phyloP scores from a whole-genome alignment of 2,329 filamentous ascomycete genomes.

The Claviceps maximensis region DNA sequence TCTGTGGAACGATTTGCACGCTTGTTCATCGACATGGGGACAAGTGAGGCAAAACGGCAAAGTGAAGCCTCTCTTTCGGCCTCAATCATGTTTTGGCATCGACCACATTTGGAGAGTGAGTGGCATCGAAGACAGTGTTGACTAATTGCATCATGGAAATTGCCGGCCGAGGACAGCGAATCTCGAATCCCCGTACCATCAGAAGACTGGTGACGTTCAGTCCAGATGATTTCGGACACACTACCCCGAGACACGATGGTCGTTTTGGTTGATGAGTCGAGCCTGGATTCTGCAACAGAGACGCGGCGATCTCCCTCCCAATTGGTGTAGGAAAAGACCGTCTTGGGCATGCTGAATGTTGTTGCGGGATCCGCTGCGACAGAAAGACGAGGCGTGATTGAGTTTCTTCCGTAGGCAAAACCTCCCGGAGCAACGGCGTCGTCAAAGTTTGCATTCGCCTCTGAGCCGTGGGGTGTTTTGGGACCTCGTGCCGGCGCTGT shows the following conservation, averaged over 20 bases:
- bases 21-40: background rate
- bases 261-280: conserved; percentile 10
- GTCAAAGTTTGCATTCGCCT: background rate
- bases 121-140: background rate
- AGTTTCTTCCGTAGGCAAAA: conserved; percentile 10
- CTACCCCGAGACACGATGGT: conserved; percentile 18
- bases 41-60: background rate
- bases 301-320: background rate
- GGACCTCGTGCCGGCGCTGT: background rate
- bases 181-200: background rate
- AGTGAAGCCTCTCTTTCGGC: background rate
- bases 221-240: conserved; percentile 19
- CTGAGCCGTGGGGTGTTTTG: background rate
- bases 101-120: background rate
- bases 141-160: background rate
- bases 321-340: conserved; percentile 15
- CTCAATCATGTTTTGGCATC: background rate
- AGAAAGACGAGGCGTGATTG: conserved; percentile 14
- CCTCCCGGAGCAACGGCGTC: conserved; percentile 8
- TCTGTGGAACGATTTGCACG: conserved; percentile 5
- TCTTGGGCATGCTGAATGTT: conserved; percentile 20
- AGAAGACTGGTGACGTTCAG: conserved; percentile 5
- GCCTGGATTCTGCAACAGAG: background rate
- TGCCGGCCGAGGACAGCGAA: background rate
- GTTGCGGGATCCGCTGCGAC: conserved; percentile 18